Percentiles rank a stretch among this genome's conserved stretches.
These are phyloP conservation scores for Colletotrichum cereale DNA, from an alignment of 2,329 filamentous ascomycete species.

Conservation along the genomic window DNA sequence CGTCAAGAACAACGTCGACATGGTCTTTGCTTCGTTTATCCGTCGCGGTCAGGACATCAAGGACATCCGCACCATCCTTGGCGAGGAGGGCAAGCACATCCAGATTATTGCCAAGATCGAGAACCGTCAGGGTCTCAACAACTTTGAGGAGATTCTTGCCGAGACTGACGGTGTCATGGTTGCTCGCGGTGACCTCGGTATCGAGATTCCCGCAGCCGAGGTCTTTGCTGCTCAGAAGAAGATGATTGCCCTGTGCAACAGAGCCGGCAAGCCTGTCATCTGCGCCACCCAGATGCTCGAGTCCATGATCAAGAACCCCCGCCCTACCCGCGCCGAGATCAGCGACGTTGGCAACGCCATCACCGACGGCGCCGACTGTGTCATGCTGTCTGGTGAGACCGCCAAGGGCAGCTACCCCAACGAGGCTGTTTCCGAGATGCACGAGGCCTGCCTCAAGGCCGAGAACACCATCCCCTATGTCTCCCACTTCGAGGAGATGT, in stretches of 20 bases:
- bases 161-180: constrained; percentile 99
- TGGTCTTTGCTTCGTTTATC: constrained; percentile 99
- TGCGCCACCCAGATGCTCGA: constrained; percentile 99
- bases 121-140: constrained; percentile 99
- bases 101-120: constrained; percentile 99
- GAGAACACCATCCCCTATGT: constrained; percentile 98
- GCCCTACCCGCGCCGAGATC: constrained; percentile 97
- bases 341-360: constrained; percentile 98
- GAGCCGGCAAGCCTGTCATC: constrained; percentile 98
- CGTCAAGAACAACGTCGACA: constrained; percentile 98
- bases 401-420: constrained; percentile 96
- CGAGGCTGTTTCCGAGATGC: constrained; percentile 97
- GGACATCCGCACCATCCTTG: constrained; percentile 91
- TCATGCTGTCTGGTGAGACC: constrained; percentile 99
- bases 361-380: constrained; percentile 97
- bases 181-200: constrained; percentile 96
- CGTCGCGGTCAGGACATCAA: constrained; percentile 93
- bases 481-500: constrained; percentile 95
- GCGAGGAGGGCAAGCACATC: constrained; percentile 92
- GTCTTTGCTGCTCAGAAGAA: constrained; percentile 99
- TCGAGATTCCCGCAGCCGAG: constrained; percentile 98
- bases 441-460: constrained; percentile 95
- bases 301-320: constrained; percentile 99
- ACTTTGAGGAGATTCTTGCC: constrained; percentile 96
- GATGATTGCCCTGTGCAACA: constrained; percentile 99